Conservation (phyloP, 2,329 filamentous ascomycete species). For the Cryphonectria naterciae region DNA sequence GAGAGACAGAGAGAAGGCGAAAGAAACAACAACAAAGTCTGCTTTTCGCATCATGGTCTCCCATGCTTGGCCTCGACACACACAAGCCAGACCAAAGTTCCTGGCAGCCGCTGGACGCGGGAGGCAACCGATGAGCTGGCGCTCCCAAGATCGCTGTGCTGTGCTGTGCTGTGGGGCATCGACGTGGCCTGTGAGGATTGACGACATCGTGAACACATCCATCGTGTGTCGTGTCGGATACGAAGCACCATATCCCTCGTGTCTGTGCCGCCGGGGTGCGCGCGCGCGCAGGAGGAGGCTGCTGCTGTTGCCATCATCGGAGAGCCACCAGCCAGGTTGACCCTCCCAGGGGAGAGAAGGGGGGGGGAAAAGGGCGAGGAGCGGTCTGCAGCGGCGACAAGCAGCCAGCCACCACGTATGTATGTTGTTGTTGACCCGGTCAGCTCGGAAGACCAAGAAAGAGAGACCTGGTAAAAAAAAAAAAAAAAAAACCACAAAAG, state of each 20-base stretch:
- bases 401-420: neutral
- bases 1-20: no score
- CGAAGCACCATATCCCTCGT: neutral
- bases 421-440: neutral
- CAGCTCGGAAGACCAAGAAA: neutral
- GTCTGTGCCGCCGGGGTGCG: neutral
- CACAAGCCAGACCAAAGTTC: neutral
- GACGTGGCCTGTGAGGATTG: constrained; percentile 8
- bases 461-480: neutral
- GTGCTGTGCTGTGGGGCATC: constrained; percentile 2
- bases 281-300: neutral
- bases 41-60: neutral
- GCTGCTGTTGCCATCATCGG: neutral
- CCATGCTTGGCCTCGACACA: neutral
- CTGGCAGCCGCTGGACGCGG: neutral
- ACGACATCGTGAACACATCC: constrained; percentile 2
- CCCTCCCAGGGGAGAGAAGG: neutral
- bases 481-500: neutral
- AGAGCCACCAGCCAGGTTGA: neutral
- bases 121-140: constrained; percentile 24
- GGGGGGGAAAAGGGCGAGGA: neutral
- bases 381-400: constrained; percentile 3
- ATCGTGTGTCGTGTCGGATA: neutral
- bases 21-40: neutral
- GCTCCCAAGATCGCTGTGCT: neutral